phyloP scores from a whole-genome alignment of 345 rosid genomes.

The Erysimum cheiranthoides region DNA sequence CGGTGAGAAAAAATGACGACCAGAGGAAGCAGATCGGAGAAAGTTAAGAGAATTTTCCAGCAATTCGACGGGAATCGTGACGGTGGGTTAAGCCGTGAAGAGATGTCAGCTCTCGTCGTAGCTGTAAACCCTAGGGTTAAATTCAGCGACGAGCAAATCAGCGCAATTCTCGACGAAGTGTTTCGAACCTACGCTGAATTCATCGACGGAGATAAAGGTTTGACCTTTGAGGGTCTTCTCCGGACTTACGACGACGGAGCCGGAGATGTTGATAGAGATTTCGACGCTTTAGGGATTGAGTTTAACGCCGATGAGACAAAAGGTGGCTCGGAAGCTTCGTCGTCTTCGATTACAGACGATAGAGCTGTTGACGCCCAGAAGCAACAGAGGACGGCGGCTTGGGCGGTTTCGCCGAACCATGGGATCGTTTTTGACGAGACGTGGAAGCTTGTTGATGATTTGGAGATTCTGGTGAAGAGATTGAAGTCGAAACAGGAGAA shows the following conservation, averaged over 20 bases:
- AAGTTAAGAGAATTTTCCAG: constrained; percentile 87
- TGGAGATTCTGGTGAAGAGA: constrained; percentile 90
- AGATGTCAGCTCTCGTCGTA: constrained; percentile 91
- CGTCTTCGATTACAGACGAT: constrained; percentile 80
- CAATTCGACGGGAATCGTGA: constrained; percentile 84
- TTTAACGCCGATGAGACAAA: constrained; percentile 57
- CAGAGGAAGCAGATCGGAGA: constrained; percentile 97
- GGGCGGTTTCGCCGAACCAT: constrained; percentile 96
- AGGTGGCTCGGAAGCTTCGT: constrained; percentile 72
- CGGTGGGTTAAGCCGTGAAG: constrained; percentile 91
- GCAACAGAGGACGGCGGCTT: constrained; percentile 89
- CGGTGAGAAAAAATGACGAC: constrained; percentile 58
- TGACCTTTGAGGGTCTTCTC: constrained; percentile 84
- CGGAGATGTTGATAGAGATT: constrained; percentile 94
- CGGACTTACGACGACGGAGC: constrained; percentile 98
- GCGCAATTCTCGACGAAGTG: constrained; percentile 93
- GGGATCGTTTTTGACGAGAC: constrained; percentile 96
- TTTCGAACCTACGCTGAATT: constrained; percentile 92
- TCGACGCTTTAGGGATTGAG: constrained; percentile 87
- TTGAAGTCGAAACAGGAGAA: constrained; percentile 83
- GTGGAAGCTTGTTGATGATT: constrained; percentile 94
- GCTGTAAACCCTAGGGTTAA: constrained; percentile 97
- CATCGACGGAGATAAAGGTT: constrained; percentile 80
- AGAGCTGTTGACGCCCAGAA: constrained; percentile 75
- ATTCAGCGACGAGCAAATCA: constrained; percentile 95